Percentiles rank a stretch among this genome's conserved stretches.
These are phyloP conservation scores for Hyphodiscus hymeniophilus DNA, from an alignment of 495 filamentous ascomycete species.

Conservation along the genomic window DNA sequence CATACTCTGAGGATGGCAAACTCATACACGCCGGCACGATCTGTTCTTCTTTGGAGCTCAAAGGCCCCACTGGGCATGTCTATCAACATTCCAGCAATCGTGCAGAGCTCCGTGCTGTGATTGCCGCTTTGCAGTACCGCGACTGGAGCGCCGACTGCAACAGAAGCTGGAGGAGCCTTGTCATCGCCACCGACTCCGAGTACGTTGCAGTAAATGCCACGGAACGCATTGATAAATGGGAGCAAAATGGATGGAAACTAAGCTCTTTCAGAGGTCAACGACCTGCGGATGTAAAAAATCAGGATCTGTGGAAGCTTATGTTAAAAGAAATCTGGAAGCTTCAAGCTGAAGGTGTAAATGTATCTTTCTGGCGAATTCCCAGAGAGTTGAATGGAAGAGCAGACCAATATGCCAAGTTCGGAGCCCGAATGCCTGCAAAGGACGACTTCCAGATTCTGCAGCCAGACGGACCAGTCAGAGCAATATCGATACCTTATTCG, in stretches of 20 bases:
- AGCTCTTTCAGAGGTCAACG: not conserved
- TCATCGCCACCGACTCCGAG: conserved; percentile 39
- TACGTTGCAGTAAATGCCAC: conserved; percentile 35
- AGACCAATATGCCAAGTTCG: conserved; percentile 31
- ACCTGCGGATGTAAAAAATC: conserved; percentile 33
- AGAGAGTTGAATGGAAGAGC: conserved; percentile 32
- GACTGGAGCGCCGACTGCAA: conserved; percentile 30
- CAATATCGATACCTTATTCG: too few relatives aligned
- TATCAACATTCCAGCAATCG: conserved; percentile 29
- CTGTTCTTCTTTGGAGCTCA: conserved; percentile 10
- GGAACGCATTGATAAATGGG: conserved; percentile 32
- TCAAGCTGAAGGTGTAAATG: conserved; percentile 15
- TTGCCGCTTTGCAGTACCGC: conserved; percentile 29
- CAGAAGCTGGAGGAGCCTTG: conserved; percentile 29
- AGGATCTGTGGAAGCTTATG: conserved; percentile 35
- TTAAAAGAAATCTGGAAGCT: conserved; percentile 23
- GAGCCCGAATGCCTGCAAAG: too few relatives aligned
- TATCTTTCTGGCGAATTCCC: conserved; percentile 37
- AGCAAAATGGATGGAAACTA: conserved; percentile 31
- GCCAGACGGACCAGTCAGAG: too few relatives aligned
- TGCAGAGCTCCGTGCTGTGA: conserved; percentile 34
- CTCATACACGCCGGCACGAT: not conserved
- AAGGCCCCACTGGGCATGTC: conserved; percentile 21
- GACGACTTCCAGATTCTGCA: too few relatives aligned
- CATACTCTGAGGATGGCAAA: not conserved